Base-by-base conservation (phyloP, 208 protist species). In the Dictyostelium gargantuum region DNA sequence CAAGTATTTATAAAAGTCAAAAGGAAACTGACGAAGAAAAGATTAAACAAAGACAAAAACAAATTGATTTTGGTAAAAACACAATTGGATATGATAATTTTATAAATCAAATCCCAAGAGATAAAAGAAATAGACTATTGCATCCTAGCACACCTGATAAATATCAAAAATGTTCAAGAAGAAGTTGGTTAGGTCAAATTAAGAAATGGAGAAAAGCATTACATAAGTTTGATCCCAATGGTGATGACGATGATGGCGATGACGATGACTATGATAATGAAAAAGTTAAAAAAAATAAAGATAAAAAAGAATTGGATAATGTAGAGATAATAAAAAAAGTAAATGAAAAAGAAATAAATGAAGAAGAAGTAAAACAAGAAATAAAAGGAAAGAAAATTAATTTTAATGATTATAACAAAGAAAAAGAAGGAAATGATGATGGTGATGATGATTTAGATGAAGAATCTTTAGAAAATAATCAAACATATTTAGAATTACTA, bases 31-130 rank as follows among this genome's bases (percentile, higher is more conserved):
- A 98, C n/a, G 95, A 95, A 26, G 94, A 96, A 13, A 96, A 97
- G 19, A 85, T 99, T 44, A 94, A 97, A 86, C 95, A 98, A 93
- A 97, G 98, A 40, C 96, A 94, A 66, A 98, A 98, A 92, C 98
- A 99, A 80, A 98, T 99, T 66, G 85, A 96, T 56, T 98, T 97
- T 81, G 98, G 98, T 13, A 98, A 98, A 80, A 98, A 97, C 80
- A 99, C 98, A 46, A 93, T 96, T 56, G 98, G 98, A 56, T 98
- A 99, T 91, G 91, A 94, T 66, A 94, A 94, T 40, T 95, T 86
- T 73, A 38, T 94, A 13, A 29, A 58, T 3, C 9, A 23, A 76
- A 11, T 91, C 9, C 54, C 94, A 63, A 89, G 63, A 29, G 54
- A 94, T 38, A 94, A 82, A 58, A 70, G 94, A 46, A n/a, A n/a